Evolutionary conservation across 1,139 yeast genomes (phyloP), one percentile per base, ranked within the genome.

Genomic region (Zygosaccharomyces pseudobailii): DNA sequence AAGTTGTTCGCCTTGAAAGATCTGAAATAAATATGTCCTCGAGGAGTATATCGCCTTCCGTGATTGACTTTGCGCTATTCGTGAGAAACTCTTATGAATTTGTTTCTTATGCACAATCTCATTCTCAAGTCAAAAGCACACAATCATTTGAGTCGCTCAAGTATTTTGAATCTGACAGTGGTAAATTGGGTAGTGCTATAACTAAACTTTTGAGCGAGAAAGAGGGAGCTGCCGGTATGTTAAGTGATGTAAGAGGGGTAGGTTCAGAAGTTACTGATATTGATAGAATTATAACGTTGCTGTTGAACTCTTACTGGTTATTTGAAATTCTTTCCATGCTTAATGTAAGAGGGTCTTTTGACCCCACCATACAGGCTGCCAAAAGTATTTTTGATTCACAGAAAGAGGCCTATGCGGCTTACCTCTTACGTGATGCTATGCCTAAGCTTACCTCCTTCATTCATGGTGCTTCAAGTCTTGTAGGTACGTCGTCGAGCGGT

Each of bases 371-470:
- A 42, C 70, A 55, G 10, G 52, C 55, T 7, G 68, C 75, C 3
- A 66, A 65, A 47, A 58, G 64, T 6, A 58, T 68, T 2, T 75
- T 80, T 67, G 73, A 72, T 45, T 57, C 57, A 2, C 76, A 78
- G 21, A 66, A 60, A 42, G 67, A 62, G 24, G 53, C 65, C 3
- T 81, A 83, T 46, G 79, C 84, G 44, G 69, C 66, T 27, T 70
- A 69, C 44, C 72, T 82, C 7, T 70, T 84, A 55, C 74, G 74
- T 55, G 75, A 76, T 48, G 75, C 80, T 23, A 68, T 87, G 62
- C 94, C 88, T 5, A 84, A 80, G 60, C 66, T 86, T 47, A 70
- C 77, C 31, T 82, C 80, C 27, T 84, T 86, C 62, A 78, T 88
- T 4, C 75, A 75, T 40, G 87, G 82, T 39, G 79, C 84, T 42